Base-by-base conservation (phyloP, 495 filamentous ascomycete genomes). In the Xylaria flabelliformis region DNA sequence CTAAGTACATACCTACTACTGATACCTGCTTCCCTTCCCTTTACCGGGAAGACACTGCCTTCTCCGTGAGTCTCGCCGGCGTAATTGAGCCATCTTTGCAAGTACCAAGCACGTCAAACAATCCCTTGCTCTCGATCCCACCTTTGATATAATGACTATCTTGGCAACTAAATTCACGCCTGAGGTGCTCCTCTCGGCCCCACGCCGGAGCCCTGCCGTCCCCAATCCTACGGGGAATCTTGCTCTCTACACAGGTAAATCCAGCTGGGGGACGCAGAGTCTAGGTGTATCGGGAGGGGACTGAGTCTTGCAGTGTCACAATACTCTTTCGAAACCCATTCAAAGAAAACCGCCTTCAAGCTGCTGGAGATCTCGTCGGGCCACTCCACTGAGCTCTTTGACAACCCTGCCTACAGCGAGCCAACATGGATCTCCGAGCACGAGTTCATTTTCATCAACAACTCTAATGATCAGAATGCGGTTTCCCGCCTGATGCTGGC, bases 271-370 rank as follows among this genome's bases (percentile, higher is more conserved):
- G 10, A 26, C 9, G 4, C 34, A 15, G 32, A 1, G 15, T 26
- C 65, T 69, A 59, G 10, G 26, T 50, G 15, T 41, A 39, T 48
- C 6, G 51, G 24, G 55, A 12, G 10, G n/a, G 26, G 21, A 19
- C 63, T 62, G 44, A 71, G 51, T 42, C 69, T 72, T 46, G 29
- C 42, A 78, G 76, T 81, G 0, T 92, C 92, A 0, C 90, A 90
- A 9, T 98, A 97, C 78, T 94, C 90, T 26, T 98, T 98, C 81
- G 86, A 92, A 59, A 84, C 88, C 0, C 95, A 97, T 79, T 87
- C 87, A 59, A 93, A 92, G 81, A 91, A 84, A 15, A 86, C 86
- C 44, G 91, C 95, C 76, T 92, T 97, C 74, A 89, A 90, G 32
- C 81, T 96, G 0, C 81, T 98, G 2, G 90, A 97, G 64, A 87